These are phyloP conservation scores for Mortierella sp. DNA, from an alignment of 371 early-diverging fungal genomes.

Conservation along the genomic window DNA sequence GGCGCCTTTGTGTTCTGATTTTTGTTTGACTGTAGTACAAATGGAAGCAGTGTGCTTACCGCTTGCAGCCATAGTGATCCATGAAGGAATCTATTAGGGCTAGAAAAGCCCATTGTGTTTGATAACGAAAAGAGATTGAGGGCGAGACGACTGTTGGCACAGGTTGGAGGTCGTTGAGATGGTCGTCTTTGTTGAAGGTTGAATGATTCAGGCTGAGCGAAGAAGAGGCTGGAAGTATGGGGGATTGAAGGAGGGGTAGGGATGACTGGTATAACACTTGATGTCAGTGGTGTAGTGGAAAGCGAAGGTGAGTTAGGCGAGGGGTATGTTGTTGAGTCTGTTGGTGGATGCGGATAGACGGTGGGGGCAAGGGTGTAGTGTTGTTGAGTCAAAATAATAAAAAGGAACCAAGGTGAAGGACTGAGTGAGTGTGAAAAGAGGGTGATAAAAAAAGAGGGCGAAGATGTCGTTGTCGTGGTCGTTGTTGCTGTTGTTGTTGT, in stretches of 20 bases:
- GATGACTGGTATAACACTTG: background rate
- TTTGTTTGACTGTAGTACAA: background rate
- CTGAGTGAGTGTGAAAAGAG: background rate
- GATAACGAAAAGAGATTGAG: background rate
- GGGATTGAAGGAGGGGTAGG: no score
- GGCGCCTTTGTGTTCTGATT: background rate
- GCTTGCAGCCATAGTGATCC: constrained; percentile 38
- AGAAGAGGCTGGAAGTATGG: background rate
- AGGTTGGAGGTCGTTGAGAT: background rate
- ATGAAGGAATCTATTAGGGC: constrained; percentile 19
- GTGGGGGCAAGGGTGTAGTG: background rate
- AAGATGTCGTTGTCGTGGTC: background rate
- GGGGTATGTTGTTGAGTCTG: background rate
- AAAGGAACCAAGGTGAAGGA: background rate
- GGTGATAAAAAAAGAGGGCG: background rate
- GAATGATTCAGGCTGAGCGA: background rate
- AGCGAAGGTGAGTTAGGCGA: background rate
- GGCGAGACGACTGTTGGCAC: background rate
- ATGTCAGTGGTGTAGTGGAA: background rate
- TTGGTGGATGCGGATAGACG: background rate
- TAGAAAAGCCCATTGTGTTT: constrained; percentile 10
- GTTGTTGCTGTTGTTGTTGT: background rate
- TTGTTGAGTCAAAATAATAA: background rate
- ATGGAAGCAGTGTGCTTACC: background rate
- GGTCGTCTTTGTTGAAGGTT: background rate